A percentile compares a stretch with the other conserved stretches of the same genome.
phyloP scores from a whole-genome alignment of 257 asterid genomes.

The Voacanga thouarsii region DNA sequence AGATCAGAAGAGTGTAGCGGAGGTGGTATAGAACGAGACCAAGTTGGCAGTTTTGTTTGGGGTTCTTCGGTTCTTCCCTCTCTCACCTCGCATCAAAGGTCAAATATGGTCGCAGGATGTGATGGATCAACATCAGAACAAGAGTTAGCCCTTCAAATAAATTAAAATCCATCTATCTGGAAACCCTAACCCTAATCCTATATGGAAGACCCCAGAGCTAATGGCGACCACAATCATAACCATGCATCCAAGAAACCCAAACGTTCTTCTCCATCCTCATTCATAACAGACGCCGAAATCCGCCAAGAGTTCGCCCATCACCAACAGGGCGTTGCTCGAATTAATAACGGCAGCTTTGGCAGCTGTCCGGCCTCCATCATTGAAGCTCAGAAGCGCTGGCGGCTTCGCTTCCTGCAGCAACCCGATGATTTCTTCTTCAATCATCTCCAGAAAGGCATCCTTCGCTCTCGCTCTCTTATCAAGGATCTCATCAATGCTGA shows the following conservation, averaged over 20 bases:
- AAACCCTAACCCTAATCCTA: conserved; percentile 43
- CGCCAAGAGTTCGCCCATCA: conserved; percentile 74
- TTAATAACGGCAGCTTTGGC: conserved; percentile 95
- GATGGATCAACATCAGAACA: not conserved
- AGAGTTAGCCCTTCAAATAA: not conserved
- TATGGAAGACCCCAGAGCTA: conserved; percentile 48
- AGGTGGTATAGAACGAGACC: not conserved
- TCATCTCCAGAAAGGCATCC: conserved; percentile 66
- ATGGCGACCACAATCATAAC: conserved; percentile 36
- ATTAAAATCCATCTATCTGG: conserved; percentile 13
- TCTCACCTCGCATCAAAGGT: not conserved
- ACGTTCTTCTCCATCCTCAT: conserved; percentile 25
- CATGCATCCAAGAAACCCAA: conserved; percentile 60
- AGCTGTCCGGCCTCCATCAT: conserved; percentile 90
- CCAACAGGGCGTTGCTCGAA: conserved; percentile 62
- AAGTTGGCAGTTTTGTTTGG: too few species aligned
- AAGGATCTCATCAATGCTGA: conserved; percentile 84
- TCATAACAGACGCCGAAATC: conserved; percentile 60
- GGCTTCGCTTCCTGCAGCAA: conserved; percentile 80
- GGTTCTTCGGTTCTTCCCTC: too few species aligned
- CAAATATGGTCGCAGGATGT: not conserved
- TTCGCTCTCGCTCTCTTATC: conserved; percentile 62
- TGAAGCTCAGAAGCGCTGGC: conserved; percentile 81
- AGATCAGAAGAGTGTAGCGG: not conserved
- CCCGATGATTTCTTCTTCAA: conserved; percentile 92